These are phyloP conservation scores for Cladophialophora yegresii DNA, from an alignment of 2,329 filamentous ascomycete species.

Conservation along the genomic window DNA sequence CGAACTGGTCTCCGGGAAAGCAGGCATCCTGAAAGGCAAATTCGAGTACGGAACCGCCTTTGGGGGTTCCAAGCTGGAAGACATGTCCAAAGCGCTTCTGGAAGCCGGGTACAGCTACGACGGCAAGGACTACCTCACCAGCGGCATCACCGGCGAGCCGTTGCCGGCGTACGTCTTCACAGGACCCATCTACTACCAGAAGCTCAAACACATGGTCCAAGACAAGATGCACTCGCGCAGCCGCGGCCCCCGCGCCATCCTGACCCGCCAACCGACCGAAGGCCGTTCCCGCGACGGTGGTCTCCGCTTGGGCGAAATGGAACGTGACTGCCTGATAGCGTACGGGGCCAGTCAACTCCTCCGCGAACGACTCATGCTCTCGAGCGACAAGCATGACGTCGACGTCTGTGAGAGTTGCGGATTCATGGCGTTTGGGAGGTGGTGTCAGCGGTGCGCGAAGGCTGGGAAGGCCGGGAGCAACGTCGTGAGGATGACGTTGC, in stretches of 20 bases:
- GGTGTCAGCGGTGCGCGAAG: constrained; percentile 77
- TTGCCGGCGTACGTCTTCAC: constrained; percentile 97
- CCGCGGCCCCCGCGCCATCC: constrained; percentile 82
- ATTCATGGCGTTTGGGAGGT: constrained; percentile 91
- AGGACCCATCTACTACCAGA: constrained; percentile 98
- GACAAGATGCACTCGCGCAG: constrained; percentile 99
- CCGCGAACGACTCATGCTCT: constrained; percentile 91
- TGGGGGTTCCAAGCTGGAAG: constrained; percentile 78
- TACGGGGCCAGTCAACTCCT: constrained; percentile 93
- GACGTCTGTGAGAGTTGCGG: constrained; percentile 94
- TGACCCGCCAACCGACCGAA: constrained; percentile 94
- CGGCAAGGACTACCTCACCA: constrained; percentile 95
- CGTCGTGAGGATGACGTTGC: constrained; percentile 92
- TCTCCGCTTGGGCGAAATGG: constrained; percentile 94
- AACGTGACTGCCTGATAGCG: constrained; percentile 95
- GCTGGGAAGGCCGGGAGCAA: constrained; percentile 68
- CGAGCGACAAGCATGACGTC: constrained; percentile 83
- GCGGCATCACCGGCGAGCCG: constrained; percentile 89
- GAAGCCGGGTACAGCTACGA: constrained; percentile 92
- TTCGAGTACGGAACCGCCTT: constrained; percentile 90
- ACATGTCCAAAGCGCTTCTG: constrained; percentile 83
- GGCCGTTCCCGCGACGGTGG: constrained; percentile 91
- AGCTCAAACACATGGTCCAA: constrained; percentile 99
- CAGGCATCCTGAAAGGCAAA: constrained; percentile 79
- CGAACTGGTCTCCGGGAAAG: constrained; percentile 91